phyloP scores from a whole-genome alignment of 2,329 filamentous ascomycete species.

The Rasamsonia emersonii region DNA sequence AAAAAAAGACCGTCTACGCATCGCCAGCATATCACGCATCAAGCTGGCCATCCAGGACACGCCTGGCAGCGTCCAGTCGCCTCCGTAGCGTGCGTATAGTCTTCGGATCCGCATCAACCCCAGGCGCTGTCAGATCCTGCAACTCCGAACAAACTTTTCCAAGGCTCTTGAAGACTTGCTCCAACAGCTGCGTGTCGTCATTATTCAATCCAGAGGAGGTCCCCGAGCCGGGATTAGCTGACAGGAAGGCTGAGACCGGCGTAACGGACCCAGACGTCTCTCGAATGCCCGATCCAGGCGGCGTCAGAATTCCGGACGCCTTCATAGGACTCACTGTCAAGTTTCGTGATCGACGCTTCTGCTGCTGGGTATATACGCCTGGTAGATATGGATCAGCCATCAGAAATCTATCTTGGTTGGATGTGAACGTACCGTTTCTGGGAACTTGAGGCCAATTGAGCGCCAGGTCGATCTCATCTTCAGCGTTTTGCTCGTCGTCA shows the following conservation, averaged over 20 bases:
- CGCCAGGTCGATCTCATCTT: constrained; percentile 34
- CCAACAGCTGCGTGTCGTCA: constrained; percentile 49
- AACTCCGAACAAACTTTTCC: constrained; percentile 43
- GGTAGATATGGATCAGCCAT: no score
- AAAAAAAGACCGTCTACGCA: no score
- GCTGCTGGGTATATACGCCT: constrained; percentile 2
- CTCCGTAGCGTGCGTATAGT: constrained; percentile 47
- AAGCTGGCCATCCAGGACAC: constrained; percentile 62
- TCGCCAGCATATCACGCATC: constrained; percentile 18
- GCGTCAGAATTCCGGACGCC: constrained; percentile 4
- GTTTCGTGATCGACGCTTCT: constrained; percentile 1
- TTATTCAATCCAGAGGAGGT: constrained; percentile 33
- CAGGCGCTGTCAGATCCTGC: constrained; percentile 31
- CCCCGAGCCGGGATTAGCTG: constrained; percentile 5
- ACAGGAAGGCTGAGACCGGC: constrained; percentile 11
- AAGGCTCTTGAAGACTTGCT: constrained; percentile 44
- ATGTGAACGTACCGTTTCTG: constrained; percentile 3
- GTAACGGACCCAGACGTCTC: constrained; percentile 8
- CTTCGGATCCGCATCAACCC: constrained; percentile 37
- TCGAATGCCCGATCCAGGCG: constrained; percentile 4
- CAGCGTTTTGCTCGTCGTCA: constrained; percentile 19
- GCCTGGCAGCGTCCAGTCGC: constrained; percentile 65
- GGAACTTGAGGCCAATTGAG: constrained; percentile 25
- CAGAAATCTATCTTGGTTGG: background rate
- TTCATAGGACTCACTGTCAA: background rate